Evolutionary conservation across 176 grass and related monocot genomes (phyloP), one percentile per base, ranked within the genome.

Genomic region (Canna indica): DNA sequence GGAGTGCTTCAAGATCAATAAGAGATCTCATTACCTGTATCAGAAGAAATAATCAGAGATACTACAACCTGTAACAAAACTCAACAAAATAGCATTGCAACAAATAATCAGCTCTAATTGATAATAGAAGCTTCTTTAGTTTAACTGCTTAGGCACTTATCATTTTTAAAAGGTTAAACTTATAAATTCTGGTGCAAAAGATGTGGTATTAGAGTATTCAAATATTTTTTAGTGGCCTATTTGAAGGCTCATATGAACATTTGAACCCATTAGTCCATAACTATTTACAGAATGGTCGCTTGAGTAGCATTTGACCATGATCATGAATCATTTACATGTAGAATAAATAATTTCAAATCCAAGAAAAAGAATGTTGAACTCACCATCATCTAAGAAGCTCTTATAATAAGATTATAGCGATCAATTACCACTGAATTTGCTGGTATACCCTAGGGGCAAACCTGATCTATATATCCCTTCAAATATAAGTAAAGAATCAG

Each of bases 1-100:
- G 93, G 28, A 92, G 88, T 74, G 93, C 88, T 92, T 90, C 88
- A 24, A 97, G 82, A 76, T 97, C 86, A 92, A 97, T 90, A 36
- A 97, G 82, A 83, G 76, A 80, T 82, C 85, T 97, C 75, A 92
- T 91, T 58, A 97, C 93, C 93, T 97, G 81, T 50, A 83, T 48
- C 5, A n/a, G 35, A 25, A 44, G 1, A 44, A 11, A 44, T 44
- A 44, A 4, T 44, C 41, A 44, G 1, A 44, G 13, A 44, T 44
- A 2, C 24, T 25, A 1, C 30, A 50, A 7, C 46, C n/a, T 31
- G 41, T n/a, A 26, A 27, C 1, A 48, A 22, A 10, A 66, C 20
- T n/a, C 17, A 12, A 29, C 35, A 60, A 39, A 29, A 39, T 62
- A 62, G 33, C 15, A 62, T 8, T 33, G 14, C 9, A 30, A 63